Evolutionary conservation across 768 basidiomycete genomes (phyloP).

Genomic region (Suillus bovinus): DNA sequence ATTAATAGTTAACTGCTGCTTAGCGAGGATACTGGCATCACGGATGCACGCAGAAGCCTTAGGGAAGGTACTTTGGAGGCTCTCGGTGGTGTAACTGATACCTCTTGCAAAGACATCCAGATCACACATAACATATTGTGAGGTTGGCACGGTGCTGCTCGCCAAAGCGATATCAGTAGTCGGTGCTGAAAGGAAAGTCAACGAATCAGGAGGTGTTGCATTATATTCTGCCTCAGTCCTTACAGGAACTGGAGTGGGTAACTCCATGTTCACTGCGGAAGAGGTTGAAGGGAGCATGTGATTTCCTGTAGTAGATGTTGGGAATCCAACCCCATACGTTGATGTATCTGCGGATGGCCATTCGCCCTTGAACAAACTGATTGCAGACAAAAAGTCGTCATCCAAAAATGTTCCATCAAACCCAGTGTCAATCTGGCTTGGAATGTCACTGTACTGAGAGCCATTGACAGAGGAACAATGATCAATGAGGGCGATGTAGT

Average conservation of each 20-base stretch:
- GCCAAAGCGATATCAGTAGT: neutral
- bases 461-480: neutral
- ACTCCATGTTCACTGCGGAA: neutral
- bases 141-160: neutral
- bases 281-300: neutral
- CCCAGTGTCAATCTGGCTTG: neutral
- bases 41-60: neutral
- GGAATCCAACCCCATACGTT: neutral
- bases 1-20: neutral
- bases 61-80: neutral
- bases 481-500: neutral
- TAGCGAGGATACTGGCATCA: neutral
- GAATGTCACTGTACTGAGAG: neutral
- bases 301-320: no score
- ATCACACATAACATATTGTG: neutral
- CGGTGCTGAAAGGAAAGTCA: neutral
- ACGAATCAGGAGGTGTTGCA: neutral
- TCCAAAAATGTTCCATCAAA: neutral
- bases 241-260: neutral
- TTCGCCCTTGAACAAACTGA: neutral
- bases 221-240: neutral
- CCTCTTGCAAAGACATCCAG: neutral
- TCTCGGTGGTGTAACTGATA: neutral
- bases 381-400: neutral
- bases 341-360: neutral